Evolutionary conservation across 2,329 filamentous ascomycete species (phyloP).

Genomic region (Lachnellula cervina): DNA sequence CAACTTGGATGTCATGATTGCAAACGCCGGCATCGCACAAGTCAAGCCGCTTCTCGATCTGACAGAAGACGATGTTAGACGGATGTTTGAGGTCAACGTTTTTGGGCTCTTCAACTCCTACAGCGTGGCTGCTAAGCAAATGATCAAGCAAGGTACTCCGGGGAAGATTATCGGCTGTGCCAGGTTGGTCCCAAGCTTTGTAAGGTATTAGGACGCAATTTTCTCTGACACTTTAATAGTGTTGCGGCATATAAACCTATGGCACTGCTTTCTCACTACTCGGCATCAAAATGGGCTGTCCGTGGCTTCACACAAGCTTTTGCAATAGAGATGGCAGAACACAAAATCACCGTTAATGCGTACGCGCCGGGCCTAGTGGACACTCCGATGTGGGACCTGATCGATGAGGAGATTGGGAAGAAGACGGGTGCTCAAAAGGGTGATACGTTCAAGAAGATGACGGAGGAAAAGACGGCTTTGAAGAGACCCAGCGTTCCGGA

Average conservation of each 20-base stretch:
- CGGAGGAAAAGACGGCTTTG: slow-evolving; percentile 49
- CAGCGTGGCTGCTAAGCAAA: slow-evolving; percentile 55
- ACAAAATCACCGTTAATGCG: slow-evolving; percentile 63
- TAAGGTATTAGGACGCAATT: background rate
- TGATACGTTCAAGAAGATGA: slow-evolving; percentile 51
- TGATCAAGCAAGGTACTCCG: slow-evolving; percentile 55
- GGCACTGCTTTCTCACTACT: slow-evolving; percentile 56
- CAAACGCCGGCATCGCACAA: slow-evolving; percentile 30
- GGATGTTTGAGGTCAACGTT: slow-evolving; percentile 61
- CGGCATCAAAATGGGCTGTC: slow-evolving; percentile 62
- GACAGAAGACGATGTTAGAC: slow-evolving; percentile 29
- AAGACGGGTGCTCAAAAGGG: slow-evolving; percentile 46
- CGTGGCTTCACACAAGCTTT: slow-evolving; percentile 61
- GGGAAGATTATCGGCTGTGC: slow-evolving; percentile 29
- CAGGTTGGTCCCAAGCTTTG: slow-evolving; percentile 14
- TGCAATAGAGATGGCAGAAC: slow-evolving; percentile 59
- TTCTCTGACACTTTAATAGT: slow-evolving; percentile 1
- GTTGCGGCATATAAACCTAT: slow-evolving; percentile 60
- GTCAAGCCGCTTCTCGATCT: slow-evolving; percentile 26
- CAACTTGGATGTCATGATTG: slow-evolving; percentile 28
- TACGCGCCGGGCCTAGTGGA: slow-evolving; percentile 64
- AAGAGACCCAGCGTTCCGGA: slow-evolving; percentile 55
- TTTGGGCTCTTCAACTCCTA: slow-evolving; percentile 63
- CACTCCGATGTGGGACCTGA: slow-evolving; percentile 64
- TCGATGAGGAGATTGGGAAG: slow-evolving; percentile 55